phyloP scores from a whole-genome alignment of 768 basidiomycete genomes.

The Lepiota brunneoincarnata region DNA sequence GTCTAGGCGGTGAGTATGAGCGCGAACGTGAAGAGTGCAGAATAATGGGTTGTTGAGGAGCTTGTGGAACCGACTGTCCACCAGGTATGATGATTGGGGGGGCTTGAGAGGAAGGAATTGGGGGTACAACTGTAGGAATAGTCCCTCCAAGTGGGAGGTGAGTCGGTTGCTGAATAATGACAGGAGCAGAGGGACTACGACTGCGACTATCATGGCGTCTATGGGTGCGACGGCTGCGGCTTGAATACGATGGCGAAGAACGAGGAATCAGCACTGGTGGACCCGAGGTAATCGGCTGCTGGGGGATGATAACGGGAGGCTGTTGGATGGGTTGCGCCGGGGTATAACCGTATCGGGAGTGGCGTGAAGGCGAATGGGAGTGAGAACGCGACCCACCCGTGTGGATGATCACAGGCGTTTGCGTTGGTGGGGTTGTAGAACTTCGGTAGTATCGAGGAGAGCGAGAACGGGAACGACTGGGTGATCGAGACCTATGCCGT shows the following conservation, averaged over 20 bases:
- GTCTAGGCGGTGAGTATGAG: slow-evolving; percentile 4
- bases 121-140: slow-evolving; percentile 1
- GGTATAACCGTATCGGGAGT: slow-evolving; percentile 5
- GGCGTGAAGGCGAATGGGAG: slow-evolving; percentile 19
- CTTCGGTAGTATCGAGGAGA: slow-evolving; percentile 4
- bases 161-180: slow-evolving; percentile 5
- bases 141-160: slow-evolving; percentile 11
- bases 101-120: not conserved
- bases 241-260: slow-evolving; percentile 1
- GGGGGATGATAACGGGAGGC: not conserved
- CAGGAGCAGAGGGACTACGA: slow-evolving; percentile 1
- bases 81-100: not conserved
- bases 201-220: slow-evolving; percentile 2
- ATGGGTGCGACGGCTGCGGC: slow-evolving; percentile 6
- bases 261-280: slow-evolving; percentile 3
- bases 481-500: slow-evolving; percentile 11
- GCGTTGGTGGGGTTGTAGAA: slow-evolving; percentile 2
- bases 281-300: not conserved
- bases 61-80: not conserved
- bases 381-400: slow-evolving; percentile 13
- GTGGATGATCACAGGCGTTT: slow-evolving; percentile 8
- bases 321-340: not conserved
- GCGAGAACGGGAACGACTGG: slow-evolving; percentile 16
- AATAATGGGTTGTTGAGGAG: slow-evolving; percentile 10
- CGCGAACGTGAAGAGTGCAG: slow-evolving; percentile 15